phyloP scores from a whole-genome alignment of 2,329 filamentous ascomycete genomes.

The Aspergillus ruber region DNA sequence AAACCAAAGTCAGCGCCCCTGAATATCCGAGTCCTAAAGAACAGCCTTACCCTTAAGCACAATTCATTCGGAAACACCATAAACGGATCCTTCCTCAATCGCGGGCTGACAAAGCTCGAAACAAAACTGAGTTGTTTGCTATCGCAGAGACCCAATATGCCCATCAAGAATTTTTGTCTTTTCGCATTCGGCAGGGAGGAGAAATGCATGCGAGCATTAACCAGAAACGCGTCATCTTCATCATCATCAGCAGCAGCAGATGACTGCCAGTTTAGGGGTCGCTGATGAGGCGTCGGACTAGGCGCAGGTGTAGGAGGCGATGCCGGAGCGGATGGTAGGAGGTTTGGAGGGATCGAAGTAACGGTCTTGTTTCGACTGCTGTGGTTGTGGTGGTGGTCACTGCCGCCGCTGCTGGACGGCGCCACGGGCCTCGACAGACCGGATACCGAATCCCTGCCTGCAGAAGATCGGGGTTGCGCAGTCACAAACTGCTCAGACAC shows the following conservation, averaged over 20 bases:
- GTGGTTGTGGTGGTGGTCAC: slow-evolving; percentile 12
- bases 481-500: slow-evolving; percentile 22
- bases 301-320: slow-evolving; percentile 63
- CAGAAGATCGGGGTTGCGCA: slow-evolving; percentile 23
- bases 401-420: slow-evolving; percentile 30
- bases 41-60: slow-evolving; percentile 68
- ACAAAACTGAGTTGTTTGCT: slow-evolving; percentile 94
- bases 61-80: slow-evolving; percentile 86
- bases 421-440: slow-evolving; percentile 36
- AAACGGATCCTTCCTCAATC: slow-evolving; percentile 95
- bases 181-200: slow-evolving; percentile 68
- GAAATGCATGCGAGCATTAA: slow-evolving; percentile 74
- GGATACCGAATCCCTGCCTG: slow-evolving; percentile 23
- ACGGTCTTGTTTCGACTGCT: slow-evolving; percentile 37
- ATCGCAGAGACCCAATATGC: slow-evolving; percentile 87
- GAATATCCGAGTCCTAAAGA: neutral
- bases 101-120: slow-evolving; percentile 87
- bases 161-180: slow-evolving; percentile 73
- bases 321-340: slow-evolving; percentile 59
- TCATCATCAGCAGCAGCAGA: slow-evolving; percentile 44
- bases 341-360: slow-evolving; percentile 51
- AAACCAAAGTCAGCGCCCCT: slow-evolving; percentile 7
- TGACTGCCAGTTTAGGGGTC: slow-evolving; percentile 46
- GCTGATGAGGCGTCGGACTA: slow-evolving; percentile 57
- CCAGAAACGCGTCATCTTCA: slow-evolving; percentile 74